These are phyloP conservation scores for Mimosa pudica DNA, from an alignment of 306 rosid genomes.

Conservation along the genomic window DNA sequence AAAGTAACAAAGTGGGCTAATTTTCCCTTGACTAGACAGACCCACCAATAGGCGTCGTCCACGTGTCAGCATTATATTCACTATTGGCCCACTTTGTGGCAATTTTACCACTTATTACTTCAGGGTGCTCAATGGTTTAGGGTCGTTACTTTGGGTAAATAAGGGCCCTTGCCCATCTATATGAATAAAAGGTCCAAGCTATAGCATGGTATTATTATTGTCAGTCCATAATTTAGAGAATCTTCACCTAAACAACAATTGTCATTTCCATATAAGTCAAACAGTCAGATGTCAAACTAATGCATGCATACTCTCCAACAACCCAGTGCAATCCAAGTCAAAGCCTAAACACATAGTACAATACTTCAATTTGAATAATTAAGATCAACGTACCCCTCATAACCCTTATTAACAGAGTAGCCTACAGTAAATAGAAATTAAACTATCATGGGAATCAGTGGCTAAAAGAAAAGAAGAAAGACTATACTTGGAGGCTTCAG, in stretches of 20 bases:
- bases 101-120: no score
- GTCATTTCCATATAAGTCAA: neutral
- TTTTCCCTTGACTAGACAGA: no score
- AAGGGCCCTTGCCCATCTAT: neutral
- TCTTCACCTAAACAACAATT: neutral
- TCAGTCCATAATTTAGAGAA: neutral
- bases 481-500: slow-evolving; percentile 44
- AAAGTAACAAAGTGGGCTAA: no score
- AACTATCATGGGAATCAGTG: neutral
- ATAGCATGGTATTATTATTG: neutral
- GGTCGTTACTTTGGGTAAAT: no score
- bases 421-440: neutral
- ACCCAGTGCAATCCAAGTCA: slow-evolving; percentile 11
- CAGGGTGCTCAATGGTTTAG: no score
- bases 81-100: no score
- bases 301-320: slow-evolving; percentile 1
- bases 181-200: neutral
- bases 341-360: neutral
- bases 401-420: neutral
- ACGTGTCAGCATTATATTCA: no score
- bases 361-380: neutral
- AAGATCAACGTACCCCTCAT: neutral
- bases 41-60: no score
- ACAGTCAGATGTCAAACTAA: neutral
- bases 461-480: neutral